Evolutionary conservation across 2,329 filamentous ascomycete genomes (phyloP).

Genomic region (Colletotrichum sp.): DNA sequence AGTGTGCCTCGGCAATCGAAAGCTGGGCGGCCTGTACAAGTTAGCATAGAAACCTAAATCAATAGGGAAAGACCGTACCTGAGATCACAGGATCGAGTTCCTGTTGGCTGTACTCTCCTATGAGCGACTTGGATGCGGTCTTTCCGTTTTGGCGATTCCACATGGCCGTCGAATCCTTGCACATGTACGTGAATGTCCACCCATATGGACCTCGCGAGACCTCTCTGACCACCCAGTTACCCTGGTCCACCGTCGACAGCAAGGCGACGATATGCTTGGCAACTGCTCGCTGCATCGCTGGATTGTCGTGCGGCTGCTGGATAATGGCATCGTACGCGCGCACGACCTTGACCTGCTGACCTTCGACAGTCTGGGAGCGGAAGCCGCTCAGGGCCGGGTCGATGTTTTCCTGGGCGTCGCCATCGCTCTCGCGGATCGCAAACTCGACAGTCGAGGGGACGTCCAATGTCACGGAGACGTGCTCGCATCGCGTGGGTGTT

Average conservation of each 20-base stretch:
- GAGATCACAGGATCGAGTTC: conserved; percentile 50
- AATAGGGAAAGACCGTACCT: conserved; percentile 36
- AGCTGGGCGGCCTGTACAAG: conserved; percentile 54
- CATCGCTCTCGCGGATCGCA: conserved; percentile 40
- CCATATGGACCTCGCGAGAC: conserved; percentile 50
- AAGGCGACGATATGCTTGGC: conserved; percentile 51
- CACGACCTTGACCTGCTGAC: conserved; percentile 41
- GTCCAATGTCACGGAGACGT: conserved; percentile 51
- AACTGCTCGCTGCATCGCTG: conserved; percentile 52
- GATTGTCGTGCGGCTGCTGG: conserved; percentile 54
- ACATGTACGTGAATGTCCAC: conserved; percentile 60
- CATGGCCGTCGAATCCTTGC: conserved; percentile 54
- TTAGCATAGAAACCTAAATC: neutral
- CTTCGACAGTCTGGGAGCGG: conserved; percentile 22
- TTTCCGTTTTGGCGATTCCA: conserved; percentile 56
- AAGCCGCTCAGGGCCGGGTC: conserved; percentile 38
- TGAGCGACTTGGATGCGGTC: conserved; percentile 39
- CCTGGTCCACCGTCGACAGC: conserved; percentile 50
- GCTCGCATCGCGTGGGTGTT: conserved; percentile 53
- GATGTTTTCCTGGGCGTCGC: conserved; percentile 35
- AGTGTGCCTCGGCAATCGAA: conserved; percentile 63
- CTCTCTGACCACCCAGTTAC: conserved; percentile 52
- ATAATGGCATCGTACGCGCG: conserved; percentile 49
- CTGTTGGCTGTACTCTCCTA: conserved; percentile 55
- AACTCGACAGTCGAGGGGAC: conserved; percentile 50